phyloP scores from a whole-genome alignment of 2,329 filamentous ascomycete genomes.

The Xylariaceae sp. region DNA sequence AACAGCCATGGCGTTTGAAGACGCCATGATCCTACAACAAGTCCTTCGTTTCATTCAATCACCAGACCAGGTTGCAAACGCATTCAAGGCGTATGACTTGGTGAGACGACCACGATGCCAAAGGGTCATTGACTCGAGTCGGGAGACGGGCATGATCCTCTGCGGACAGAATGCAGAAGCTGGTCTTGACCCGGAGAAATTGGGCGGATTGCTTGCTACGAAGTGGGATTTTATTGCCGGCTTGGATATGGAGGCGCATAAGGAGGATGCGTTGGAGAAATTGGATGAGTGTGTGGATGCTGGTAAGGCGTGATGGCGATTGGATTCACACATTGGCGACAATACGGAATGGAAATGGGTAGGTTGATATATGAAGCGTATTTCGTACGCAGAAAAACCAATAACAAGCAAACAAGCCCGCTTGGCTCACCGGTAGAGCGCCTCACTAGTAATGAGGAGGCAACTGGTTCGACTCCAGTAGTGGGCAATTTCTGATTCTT shows the following conservation, averaged over 20 bases:
- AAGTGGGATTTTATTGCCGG: conserved; percentile 11
- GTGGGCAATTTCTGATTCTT: background rate
- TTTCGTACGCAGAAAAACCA: too few species aligned
- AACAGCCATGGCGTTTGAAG: conserved; percentile 18
- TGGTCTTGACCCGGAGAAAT: conserved; percentile 3
- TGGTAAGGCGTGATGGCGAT: background rate
- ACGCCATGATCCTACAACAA: conserved; percentile 15
- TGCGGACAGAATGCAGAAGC: conserved; percentile 5
- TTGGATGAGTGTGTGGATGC: background rate
- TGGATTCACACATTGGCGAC: background rate
- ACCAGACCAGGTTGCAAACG: background rate
- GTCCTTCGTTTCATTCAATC: conserved; percentile 6
- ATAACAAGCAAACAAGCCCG: too few species aligned
- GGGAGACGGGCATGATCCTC: conserved; percentile 18
- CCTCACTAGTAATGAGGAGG: too few species aligned
- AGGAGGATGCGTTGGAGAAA: conserved; percentile 1
- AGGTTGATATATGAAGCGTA: too few species aligned
- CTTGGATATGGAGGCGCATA: conserved; percentile 2
- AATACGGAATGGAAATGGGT: too few species aligned
- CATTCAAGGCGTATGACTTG: conserved; percentile 11
- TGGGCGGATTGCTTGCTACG: background rate
- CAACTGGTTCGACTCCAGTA: too few species aligned
- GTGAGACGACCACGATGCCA: conserved; percentile 15
- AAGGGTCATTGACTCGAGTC: conserved; percentile 17
- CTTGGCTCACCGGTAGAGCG: too few species aligned